Base-by-base conservation (phyloP, 2,329 filamentous ascomycete genomes). In the Penicillium sp. region DNA sequence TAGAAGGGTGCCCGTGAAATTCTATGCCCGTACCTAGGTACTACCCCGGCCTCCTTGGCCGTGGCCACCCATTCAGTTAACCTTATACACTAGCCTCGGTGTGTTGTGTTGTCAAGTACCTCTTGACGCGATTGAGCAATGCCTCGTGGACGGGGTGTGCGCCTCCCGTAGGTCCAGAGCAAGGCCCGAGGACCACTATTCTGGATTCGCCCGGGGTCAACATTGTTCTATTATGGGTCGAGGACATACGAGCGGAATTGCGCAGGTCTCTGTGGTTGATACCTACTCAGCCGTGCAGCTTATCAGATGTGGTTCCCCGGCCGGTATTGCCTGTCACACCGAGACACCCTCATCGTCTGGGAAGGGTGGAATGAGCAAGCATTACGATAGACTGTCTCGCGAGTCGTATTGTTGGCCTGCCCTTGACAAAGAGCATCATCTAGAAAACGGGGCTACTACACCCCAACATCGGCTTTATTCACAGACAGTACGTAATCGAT, bases 401-500 rank as follows among this genome's bases (percentile, higher is more conserved):
- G 16, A 6, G 18, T 22, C 11, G n/a, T n/a, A 46, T 31, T 46
- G 43, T 14, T 36, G 40, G 18, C 19, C 40, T 14, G 51, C 14
- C 18, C 16, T 49, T 49, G 16, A 14, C 31, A 33, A 14, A 27
- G 6, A 33, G 27, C 44, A 47, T n/a, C 14, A 44, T 10, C 13
- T 18, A 11, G 27, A 47, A 9, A 19, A 47, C 9, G 2, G 4
- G 13, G 27, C 9, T 27, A 27, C 41, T 9, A 31, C 22, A 14
- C 7, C 2, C 27, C 27, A 49, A 14, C 46, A 35, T 49, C 19
- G 16, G 27, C 27, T n/a, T 49, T 43, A 50, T 55, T 50, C 46
- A 40, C 44, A 50, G 4, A 7, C 13, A 24, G 27, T 50, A 55
- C 27, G 54, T 55, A 55, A 55, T 40, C 16, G 44, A 50, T 36